phyloP scores from a whole-genome alignment of 1,284 basidiomycete species.

The Veloporphyrellus conicus region DNA sequence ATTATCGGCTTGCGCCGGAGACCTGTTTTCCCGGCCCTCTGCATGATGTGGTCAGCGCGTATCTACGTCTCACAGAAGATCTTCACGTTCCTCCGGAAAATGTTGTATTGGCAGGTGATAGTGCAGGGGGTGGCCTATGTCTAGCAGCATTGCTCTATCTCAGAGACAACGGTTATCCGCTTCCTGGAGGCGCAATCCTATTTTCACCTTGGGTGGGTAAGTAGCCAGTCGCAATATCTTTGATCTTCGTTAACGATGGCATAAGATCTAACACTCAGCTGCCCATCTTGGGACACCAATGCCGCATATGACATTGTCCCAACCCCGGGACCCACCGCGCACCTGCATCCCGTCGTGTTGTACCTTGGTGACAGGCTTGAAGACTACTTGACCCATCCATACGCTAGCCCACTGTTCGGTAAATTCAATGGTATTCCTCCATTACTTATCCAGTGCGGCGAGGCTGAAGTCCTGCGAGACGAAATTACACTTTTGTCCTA shows the following conservation, averaged over 20 bases:
- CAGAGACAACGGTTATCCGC: constrained; percentile 74
- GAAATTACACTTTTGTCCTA: constrained; percentile 92
- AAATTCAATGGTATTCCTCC: constrained; percentile 86
- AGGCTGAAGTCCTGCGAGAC: constrained; percentile 90
- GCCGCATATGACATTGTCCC: constrained; percentile 79
- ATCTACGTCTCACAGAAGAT: constrained; percentile 84
- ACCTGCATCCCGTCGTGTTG: constrained; percentile 89
- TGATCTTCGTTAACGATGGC: constrained; percentile 2
- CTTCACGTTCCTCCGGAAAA: constrained; percentile 89
- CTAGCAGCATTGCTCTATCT: constrained; percentile 91
- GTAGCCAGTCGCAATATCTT: constrained; percentile 31
- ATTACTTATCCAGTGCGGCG: constrained; percentile 88
- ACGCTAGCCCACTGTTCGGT: constrained; percentile 94
- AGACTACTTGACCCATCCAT: constrained; percentile 89
- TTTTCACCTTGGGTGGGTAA: constrained; percentile 93
- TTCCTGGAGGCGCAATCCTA: constrained; percentile 79
- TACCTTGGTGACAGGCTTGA: constrained; percentile 87
- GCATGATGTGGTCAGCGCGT: constrained; percentile 85
- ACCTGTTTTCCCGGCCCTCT: constrained; percentile 91
- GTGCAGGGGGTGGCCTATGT: constrained; percentile 86
- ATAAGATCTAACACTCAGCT: constrained; percentile 90
- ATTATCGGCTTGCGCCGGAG: constrained; percentile 95
- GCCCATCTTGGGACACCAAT: constrained; percentile 96
- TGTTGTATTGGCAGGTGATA: constrained; percentile 86
- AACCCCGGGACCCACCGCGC: constrained; percentile 69